These are phyloP conservation scores for Taiozyma sp. DNA, from an alignment of 1,139 yeast genomes.

Conservation along the genomic window DNA sequence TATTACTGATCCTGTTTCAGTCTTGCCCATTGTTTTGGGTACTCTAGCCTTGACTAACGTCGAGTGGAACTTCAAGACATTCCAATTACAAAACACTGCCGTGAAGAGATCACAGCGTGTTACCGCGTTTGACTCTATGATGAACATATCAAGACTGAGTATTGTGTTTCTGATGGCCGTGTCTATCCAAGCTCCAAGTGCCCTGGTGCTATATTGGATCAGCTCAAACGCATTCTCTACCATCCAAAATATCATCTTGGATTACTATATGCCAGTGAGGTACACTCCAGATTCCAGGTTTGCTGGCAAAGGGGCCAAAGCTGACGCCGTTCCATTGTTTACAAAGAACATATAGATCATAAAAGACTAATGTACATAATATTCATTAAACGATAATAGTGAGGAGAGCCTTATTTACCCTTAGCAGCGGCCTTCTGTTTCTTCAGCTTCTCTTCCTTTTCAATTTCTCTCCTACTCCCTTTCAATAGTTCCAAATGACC, in stretches of 20 bases:
- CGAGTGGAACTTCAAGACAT: constrained; percentile 69
- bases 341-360: constrained; percentile 8
- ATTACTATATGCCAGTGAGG: constrained; percentile 35
- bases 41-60: constrained; percentile 67
- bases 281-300: constrained; percentile 6
- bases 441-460: constrained; percentile 40
- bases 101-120: constrained; percentile 36
- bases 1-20: constrained; percentile 54
- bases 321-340: constrained; percentile 14
- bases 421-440: constrained; percentile 26
- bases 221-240: constrained; percentile 77
- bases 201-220: constrained; percentile 80
- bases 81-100: constrained; percentile 28
- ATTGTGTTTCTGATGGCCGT: constrained; percentile 80
- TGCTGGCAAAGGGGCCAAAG: constrained; percentile 5
- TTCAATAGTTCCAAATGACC: constrained; percentile 93
- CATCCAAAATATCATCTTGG: constrained; percentile 70
- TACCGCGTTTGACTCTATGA: constrained; percentile 53
- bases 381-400: background rate
- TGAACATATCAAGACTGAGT: constrained; percentile 69
- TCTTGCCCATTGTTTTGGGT: constrained; percentile 71
- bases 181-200: constrained; percentile 81
- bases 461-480: constrained; percentile 86
- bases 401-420: background rate
- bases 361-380: background rate